These are phyloP conservation scores for Phytophthora melonis DNA, from an alignment of 352 stramenopile genomes.

Conservation along the genomic window DNA sequence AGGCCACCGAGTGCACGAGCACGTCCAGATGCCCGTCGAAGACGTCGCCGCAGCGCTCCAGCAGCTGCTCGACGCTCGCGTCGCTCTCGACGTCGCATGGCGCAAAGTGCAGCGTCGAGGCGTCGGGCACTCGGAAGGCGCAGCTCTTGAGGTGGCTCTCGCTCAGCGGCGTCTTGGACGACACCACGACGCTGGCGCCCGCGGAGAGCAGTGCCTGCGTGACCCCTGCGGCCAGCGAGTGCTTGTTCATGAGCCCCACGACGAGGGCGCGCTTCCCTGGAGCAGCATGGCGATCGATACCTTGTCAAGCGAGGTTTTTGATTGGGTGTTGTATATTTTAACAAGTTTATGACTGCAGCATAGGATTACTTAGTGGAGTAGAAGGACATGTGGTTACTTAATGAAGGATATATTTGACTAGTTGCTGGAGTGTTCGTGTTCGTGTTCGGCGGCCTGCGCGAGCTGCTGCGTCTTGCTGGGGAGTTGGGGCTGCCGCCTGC, in stretches of 20 bases:
- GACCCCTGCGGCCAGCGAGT: conserved; percentile 85
- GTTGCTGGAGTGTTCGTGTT: not conserved
- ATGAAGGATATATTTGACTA: not conserved
- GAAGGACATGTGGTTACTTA: not conserved
- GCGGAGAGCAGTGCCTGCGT: conserved; percentile 73
- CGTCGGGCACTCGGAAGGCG: conserved; percentile 49
- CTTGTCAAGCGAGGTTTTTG: not conserved
- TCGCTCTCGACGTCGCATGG: conserved; percentile 83
- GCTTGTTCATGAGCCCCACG: conserved; percentile 91
- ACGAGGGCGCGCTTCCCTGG: conserved; percentile 81
- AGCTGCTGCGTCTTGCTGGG: conserved; percentile 2
- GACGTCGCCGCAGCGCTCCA: conserved; percentile 47
- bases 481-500: conserved; percentile 13
- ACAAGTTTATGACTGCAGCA: not conserved
- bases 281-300: conserved; percentile 44
- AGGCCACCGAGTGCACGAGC: conserved; percentile 93
- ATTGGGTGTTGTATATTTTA: not conserved
- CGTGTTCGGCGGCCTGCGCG: not conserved
- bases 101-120: conserved; percentile 53
- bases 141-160: conserved; percentile 61
- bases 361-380: not conserved
- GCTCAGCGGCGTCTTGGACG: conserved; percentile 64
- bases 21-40: conserved; percentile 81
- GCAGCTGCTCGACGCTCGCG: conserved; percentile 58
- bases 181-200: conserved; percentile 79